These are phyloP conservation scores for Beauveria medogensis DNA, from an alignment of 2,329 filamentous ascomycete genomes.

Conservation along the genomic window DNA sequence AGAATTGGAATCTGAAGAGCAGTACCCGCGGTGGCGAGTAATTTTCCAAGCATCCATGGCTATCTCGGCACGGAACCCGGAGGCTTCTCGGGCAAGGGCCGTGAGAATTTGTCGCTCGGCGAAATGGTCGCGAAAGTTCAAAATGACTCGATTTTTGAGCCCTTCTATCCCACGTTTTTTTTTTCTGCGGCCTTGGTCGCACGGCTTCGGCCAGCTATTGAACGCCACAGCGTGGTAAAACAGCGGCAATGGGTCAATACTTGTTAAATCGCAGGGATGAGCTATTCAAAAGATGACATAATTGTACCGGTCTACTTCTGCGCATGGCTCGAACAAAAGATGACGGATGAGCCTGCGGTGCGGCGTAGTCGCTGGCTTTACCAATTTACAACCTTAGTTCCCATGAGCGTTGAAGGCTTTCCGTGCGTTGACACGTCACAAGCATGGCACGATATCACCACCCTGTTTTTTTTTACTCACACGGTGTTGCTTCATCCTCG, in stretches of 20 bases:
- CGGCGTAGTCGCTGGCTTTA: not conserved
- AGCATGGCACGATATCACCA: not conserved
- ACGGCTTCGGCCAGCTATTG: not conserved
- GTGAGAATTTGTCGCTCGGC: not conserved
- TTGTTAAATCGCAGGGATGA: not conserved
- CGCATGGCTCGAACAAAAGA: not conserved
- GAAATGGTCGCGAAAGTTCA: not conserved
- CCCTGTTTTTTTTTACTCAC: too few relatives aligned
- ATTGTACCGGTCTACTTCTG: not conserved
- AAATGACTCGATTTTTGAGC: not conserved
- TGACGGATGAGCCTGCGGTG: not conserved
- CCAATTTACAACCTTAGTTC: not conserved
- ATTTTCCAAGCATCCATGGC: not conserved
- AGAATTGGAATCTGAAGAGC: not conserved
- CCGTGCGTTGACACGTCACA: not conserved
- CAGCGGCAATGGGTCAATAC: not conserved
- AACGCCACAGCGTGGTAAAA: conserved; percentile 1
- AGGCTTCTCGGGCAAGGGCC: not conserved
- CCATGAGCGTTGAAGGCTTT: not conserved
- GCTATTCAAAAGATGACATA: not conserved
- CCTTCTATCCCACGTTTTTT: not conserved
- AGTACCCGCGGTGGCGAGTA: not conserved
- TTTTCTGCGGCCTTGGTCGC: not conserved
- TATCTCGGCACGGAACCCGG: not conserved
- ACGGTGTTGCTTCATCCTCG: not conserved